These are phyloP conservation scores for Ogataea paradorogensis DNA, from an alignment of 805 yeast species.

Conservation along the genomic window DNA sequence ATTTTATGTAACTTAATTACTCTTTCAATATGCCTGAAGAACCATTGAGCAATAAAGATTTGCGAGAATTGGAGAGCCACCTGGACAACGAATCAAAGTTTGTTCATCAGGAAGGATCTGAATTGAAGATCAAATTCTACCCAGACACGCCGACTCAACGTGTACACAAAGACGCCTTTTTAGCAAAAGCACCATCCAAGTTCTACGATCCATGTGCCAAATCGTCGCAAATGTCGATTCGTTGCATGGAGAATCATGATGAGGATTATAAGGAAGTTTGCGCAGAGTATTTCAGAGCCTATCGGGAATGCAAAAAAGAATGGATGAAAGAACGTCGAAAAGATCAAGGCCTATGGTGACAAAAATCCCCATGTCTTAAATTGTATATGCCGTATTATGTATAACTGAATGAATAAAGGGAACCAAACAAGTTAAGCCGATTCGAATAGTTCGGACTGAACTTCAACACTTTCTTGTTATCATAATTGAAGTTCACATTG, in stretches of 20 bases:
- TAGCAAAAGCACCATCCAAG: conserved; percentile 73
- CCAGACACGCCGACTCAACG: conserved; percentile 86
- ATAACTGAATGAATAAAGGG: conserved; percentile 25
- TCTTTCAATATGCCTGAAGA: conserved; percentile 2
- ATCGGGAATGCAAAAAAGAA: conserved; percentile 83
- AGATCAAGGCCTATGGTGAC: conserved; percentile 35
- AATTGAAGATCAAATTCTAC: conserved; percentile 57
- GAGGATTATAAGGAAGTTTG: conserved; percentile 64
- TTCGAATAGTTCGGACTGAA: conserved; percentile 22
- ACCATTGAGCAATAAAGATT: conserved; percentile 26
- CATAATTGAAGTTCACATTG: conserved; percentile 22
- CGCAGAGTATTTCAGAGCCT: conserved; percentile 85
- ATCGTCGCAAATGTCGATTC: conserved; percentile 80
- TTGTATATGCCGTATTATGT: conserved; percentile 15
- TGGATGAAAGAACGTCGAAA: conserved; percentile 47
- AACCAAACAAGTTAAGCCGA: conserved; percentile 19
- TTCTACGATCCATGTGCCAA: conserved; percentile 93
- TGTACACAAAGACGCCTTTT: conserved; percentile 65
- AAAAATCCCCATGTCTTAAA: background rate
- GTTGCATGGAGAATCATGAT: conserved; percentile 76
- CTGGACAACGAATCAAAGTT: conserved; percentile 42
- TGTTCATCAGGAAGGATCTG: conserved; percentile 44
- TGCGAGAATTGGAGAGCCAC: conserved; percentile 20
- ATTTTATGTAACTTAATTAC: background rate
- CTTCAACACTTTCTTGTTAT: conserved; percentile 21